Evolutionary conservation across 768 basidiomycete genomes (phyloP).

Genomic region (Chalciporus pseudorubinellus): DNA sequence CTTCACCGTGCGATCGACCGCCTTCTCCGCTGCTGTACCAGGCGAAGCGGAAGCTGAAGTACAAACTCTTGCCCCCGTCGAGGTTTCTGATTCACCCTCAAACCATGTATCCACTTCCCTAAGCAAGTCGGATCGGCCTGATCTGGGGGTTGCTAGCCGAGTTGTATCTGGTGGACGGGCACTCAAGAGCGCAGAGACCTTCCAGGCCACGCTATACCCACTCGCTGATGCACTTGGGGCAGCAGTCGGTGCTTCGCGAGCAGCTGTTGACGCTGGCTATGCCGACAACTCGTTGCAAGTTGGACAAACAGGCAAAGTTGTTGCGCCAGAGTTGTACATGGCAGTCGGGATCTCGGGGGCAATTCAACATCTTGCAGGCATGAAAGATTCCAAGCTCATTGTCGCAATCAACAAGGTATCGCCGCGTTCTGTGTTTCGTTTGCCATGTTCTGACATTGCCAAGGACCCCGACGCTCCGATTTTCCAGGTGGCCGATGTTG

Average conservation of each 20-base stretch:
- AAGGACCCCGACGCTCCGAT: constrained; percentile 98
- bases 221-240: constrained; percentile 92
- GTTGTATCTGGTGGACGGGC: constrained; percentile 96
- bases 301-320: constrained; percentile 99
- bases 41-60: constrained; percentile 55
- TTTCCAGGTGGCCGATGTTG: constrained; percentile 96
- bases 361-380: constrained; percentile 97
- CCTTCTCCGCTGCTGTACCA: constrained; percentile 67
- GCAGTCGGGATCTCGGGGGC: constrained; percentile 97
- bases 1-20: constrained; percentile 91
- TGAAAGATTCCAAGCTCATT: constrained; percentile 99
- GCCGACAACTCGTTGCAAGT: constrained; percentile 98
- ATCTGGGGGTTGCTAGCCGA: constrained; percentile 80
- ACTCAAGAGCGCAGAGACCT: constrained; percentile 92
- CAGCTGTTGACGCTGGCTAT: constrained; percentile 97
- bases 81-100: constrained; percentile 49
- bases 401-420: constrained; percentile 95
- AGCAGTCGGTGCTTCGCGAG: constrained; percentile 96
- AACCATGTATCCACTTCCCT: constrained; percentile 72
- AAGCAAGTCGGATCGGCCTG: constrained; percentile 89
- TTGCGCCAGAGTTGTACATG: constrained; percentile 94
- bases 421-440: neutral
- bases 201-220: constrained; percentile 80
- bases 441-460: constrained; percentile 13
- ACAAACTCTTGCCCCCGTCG: constrained; percentile 60